Percentiles rank a stretch among this genome's conserved stretches.
Conservation (phyloP, 176 grass and related monocot genomes). For the Zizania latifolia region DNA sequence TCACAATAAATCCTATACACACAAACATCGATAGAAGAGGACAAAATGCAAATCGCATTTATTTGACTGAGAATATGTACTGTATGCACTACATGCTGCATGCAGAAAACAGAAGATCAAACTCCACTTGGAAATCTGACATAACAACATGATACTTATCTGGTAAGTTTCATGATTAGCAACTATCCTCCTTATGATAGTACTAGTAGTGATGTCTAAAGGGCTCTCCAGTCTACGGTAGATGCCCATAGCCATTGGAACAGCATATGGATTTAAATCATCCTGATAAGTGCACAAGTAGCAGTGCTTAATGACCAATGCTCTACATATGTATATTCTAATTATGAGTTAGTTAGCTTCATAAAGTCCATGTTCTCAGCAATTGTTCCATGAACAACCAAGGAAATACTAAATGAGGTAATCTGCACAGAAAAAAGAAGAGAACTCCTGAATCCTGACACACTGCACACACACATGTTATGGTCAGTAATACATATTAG, state of each 20-base stretch:
- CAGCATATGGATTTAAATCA: constrained; percentile 80
- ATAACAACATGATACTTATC: constrained; percentile 40
- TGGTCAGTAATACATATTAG: too few species aligned
- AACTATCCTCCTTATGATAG: constrained; percentile 97
- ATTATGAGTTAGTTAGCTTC: constrained; percentile 30
- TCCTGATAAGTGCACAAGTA: constrained; percentile 42
- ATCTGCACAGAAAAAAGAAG: constrained; percentile 43
- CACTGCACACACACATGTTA: too few species aligned
- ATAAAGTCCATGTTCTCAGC: constrained; percentile 83
- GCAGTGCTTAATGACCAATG: constrained; percentile 2
- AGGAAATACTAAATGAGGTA: constrained; percentile 78
- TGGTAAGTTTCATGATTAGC: constrained; percentile 93
- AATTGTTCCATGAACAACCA: constrained; percentile 75
- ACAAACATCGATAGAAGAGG: constrained; percentile 19
- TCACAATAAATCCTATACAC: neutral
- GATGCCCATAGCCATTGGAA: constrained; percentile 74
- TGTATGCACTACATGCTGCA: neutral
- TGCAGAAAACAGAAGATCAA: neutral
- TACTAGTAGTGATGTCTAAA: constrained; percentile 88
- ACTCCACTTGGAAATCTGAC: neutral
- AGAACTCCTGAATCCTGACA: neutral
- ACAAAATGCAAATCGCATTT: constrained; percentile 20
- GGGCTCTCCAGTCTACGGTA: constrained; percentile 65
- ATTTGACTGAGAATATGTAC: constrained; percentile 14
- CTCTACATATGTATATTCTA: constrained; percentile 2